Base-by-base conservation (phyloP, 2,329 filamentous ascomycete species). In the Neofusicoccum parvum region DNA sequence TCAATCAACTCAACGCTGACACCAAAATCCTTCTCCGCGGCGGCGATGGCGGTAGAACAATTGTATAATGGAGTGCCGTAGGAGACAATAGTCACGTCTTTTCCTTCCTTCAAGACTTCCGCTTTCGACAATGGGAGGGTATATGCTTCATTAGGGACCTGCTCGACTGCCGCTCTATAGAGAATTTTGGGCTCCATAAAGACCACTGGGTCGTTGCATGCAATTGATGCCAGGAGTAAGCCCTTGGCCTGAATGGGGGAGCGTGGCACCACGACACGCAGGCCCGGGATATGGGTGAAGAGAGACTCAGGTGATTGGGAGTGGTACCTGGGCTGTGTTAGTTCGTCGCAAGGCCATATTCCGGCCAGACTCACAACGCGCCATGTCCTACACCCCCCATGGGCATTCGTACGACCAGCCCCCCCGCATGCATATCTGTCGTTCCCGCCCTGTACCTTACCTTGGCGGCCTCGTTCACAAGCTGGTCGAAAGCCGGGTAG, bases 141-240 rank as follows among this genome's bases (percentile, higher is more conserved):
- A 76, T 95, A 97, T 3, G 91, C 82, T 23, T 88, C 90, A 0
- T 88, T 86, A 0, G 94, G 94, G 0, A 97, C 94, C 76, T 97
- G 92, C 78, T 97, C 94, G 34, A 96, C 92, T 0, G 94, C 92
- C 0, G 94, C 93, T 20, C 94, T 89, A 77, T 97, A 97, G 12
- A 97, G 82, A 53, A 95, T 91, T 80, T 97, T 97, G 50, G 94
- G 94, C 76, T 97, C 94, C 89, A 97, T 89, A 78, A 97, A 96
- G 62, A 97, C 83, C 68, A 94, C 92, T 0, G 94, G 94, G 76
- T 97, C 94, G 68, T 92, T 92, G 72, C 85, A 88, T 80, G 81
- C 87, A 60, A 87, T 87, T 62, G 96, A 92, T 3, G 90, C 85
- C 3, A 96, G 82, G 59, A 97, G 81, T 3, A 97, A 83, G 1